These are phyloP conservation scores for Ettlia oleoabundans DNA, from an alignment of 139 green algal genomes.

Conservation along the genomic window DNA sequence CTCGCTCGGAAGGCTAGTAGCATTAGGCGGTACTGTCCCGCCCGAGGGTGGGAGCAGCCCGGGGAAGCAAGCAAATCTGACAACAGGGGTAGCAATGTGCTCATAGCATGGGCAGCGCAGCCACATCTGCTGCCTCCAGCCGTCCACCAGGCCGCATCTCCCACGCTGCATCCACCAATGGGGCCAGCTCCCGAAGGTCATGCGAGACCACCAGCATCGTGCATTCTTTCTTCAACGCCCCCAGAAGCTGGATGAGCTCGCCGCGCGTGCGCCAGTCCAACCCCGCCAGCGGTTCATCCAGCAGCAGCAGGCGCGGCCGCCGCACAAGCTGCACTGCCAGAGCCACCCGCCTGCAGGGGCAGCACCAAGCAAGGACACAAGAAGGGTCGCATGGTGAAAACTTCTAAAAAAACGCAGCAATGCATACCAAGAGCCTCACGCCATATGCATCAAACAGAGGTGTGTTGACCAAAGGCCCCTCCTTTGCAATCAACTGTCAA, in stretches of 20 bases:
- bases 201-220: constrained; percentile 91
- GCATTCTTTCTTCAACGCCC: constrained; percentile 74
- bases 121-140: neutral
- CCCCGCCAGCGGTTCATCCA: constrained; percentile 94
- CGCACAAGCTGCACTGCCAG: constrained; percentile 89
- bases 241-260: constrained; percentile 50
- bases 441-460: neutral
- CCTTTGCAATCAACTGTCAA: too few species aligned
- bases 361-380: too few species aligned
- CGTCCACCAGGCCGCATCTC: constrained; percentile 48
- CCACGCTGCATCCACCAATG: constrained; percentile 69
- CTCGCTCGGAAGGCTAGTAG: too few species aligned
- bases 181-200: constrained; percentile 82
- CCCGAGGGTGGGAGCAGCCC: too few species aligned
- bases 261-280: constrained; percentile 79
- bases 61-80: too few species aligned
- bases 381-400: too few species aligned
- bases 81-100: neutral
- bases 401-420: too few species aligned
- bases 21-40: too few species aligned
- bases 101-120: constrained; percentile 6
- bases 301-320: constrained; percentile 74
- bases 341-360: constrained; percentile 65
- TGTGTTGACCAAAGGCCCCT: too few species aligned
- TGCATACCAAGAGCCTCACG: too few species aligned